These are phyloP conservation scores for Cercospora zeae-maydis DNA, from an alignment of 2,329 filamentous ascomycete genomes.

Conservation along the genomic window DNA sequence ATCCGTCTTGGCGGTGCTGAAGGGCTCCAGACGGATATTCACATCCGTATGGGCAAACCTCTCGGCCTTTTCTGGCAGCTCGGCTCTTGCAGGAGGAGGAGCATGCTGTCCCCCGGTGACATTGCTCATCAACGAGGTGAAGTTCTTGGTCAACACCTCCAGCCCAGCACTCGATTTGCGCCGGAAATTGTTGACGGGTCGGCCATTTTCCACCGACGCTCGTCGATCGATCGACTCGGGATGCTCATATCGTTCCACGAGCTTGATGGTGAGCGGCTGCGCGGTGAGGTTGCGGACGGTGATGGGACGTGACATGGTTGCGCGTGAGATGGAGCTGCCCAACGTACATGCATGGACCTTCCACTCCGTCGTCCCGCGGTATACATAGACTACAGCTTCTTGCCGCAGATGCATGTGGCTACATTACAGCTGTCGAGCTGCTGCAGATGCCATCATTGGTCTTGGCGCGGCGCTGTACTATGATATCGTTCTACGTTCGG, in stretches of 20 bases:
- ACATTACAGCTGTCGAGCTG: not conserved
- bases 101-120: conserved; percentile 20
- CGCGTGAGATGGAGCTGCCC: not conserved
- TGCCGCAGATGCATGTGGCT: not conserved
- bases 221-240: conserved; percentile 32
- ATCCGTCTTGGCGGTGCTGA: conserved; percentile 61
- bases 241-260: conserved; percentile 68
- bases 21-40: conserved; percentile 63
- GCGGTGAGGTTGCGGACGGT: conserved; percentile 79
- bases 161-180: conserved; percentile 36
- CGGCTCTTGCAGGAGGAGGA: conserved; percentile 36
- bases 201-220: conserved; percentile 10
- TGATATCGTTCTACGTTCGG: not conserved
- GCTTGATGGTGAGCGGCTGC: conserved; percentile 67
- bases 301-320: conserved; percentile 44
- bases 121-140: conserved; percentile 35
- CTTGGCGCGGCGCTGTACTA: not conserved
- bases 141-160: conserved; percentile 28
- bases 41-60: conserved; percentile 61
- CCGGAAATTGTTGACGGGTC: conserved; percentile 13
- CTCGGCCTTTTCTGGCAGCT: conserved; percentile 54
- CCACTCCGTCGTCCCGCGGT: too few species aligned
- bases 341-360: too few species aligned
- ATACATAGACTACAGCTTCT: not conserved
- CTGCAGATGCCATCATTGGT: not conserved